Evolutionary conservation across 345 rosid genomes (phyloP), one percentile per base, ranked within the genome.

Genomic region (Schrenkiella parvula): DNA sequence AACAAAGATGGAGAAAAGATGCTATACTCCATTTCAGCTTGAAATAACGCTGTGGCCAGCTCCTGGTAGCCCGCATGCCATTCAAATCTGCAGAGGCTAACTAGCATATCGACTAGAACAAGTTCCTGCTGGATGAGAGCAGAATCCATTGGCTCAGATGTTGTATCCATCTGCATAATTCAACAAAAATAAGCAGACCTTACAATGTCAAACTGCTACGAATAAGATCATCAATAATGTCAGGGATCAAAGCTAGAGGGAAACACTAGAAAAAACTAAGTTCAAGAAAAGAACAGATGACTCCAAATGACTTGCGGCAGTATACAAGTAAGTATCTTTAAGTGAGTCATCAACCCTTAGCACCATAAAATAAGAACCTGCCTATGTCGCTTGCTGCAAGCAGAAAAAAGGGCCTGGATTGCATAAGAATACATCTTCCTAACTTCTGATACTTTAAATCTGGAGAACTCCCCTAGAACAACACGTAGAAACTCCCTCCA

Each of bases 51-150:
- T 53, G 97, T 91, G 72, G 97, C 88, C 78, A 91, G 72, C 78
- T 91, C 99, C 75, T 73, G 86, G 81, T 89, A 86, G 47, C 99
- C 97, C 67, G 95, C 87, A 80, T 95, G 97, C 95, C 96, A 91
- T 81, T 91, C 97, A 64, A 95, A 85, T 80, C 96, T 84, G 82
- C 99, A 91, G 72, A 95, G 92, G 74, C 86, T 82, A 65, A 85
- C 77, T 82, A 95, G 90, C 83, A 95, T 84, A 80, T 91, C 93
- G 38, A 89, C 99, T 73, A 95, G 85, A 66, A 88, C 84, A 71
- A 85, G 90, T 81, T 95, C 99, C 74, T 85, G 81, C 71, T 84
- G 81, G 68, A 82, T 74, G 71, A 76, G 26, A 57, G 75, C 71
- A 64, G 80, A 66, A 79, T 91, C 93, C 9, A 60, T n/a, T 51